phyloP scores from a whole-genome alignment of 441 rosid genomes.

The Theobroma grandiflorum region DNA sequence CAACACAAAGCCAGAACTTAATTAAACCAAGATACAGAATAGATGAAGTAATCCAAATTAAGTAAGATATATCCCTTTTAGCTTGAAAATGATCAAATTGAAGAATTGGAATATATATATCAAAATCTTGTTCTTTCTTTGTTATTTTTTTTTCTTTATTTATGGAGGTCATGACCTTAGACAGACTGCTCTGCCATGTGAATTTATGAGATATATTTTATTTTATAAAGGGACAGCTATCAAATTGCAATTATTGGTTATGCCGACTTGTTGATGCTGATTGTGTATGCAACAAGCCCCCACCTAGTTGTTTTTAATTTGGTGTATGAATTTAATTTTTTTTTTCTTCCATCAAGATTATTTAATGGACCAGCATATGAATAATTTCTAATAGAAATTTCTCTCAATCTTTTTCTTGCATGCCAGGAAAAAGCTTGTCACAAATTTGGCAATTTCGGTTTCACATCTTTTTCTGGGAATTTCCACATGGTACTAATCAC shows the following conservation, averaged over 20 bases:
- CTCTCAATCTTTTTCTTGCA: not conserved
- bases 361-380: not conserved
- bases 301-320: not conserved
- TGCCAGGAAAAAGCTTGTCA: not conserved
- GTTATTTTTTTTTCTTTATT: too few species aligned
- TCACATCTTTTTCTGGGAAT: constrained; percentile 18
- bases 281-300: not conserved
- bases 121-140: too few species aligned
- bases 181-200: not conserved
- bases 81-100: too few species aligned
- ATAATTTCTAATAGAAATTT: not conserved
- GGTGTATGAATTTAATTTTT: not conserved
- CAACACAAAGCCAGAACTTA: too few species aligned
- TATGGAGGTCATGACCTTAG: too few species aligned
- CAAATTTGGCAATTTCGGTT: not conserved
- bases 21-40: too few species aligned
- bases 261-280: not conserved
- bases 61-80: too few species aligned
- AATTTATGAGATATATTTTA: too few species aligned
- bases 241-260: not conserved
- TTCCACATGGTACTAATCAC: not conserved
- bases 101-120: too few species aligned
- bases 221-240: not conserved
- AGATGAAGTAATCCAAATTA: too few species aligned
- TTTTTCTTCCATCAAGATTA: not conserved